Conservation (phyloP, 352 stramenopile species). For the Phytophthora constricta region DNA sequence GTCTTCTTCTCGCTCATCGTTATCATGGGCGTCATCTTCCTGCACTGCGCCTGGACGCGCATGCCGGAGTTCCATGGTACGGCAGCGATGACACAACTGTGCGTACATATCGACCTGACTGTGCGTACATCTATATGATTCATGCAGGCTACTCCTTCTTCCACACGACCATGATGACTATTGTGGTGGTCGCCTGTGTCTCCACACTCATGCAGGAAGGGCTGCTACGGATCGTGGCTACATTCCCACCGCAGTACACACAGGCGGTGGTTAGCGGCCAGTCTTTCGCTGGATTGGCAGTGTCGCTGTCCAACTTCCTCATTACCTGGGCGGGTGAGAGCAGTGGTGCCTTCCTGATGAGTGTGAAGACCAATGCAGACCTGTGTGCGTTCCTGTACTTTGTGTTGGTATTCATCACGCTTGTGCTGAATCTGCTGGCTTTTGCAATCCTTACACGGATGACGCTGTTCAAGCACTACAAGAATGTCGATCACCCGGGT, state of each 20-base stretch:
- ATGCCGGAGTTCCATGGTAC: slow-evolving; percentile 75
- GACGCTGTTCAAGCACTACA: slow-evolving; percentile 74
- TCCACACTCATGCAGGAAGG: slow-evolving; percentile 86
- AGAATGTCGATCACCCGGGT: slow-evolving; percentile 50
- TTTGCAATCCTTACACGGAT: slow-evolving; percentile 69
- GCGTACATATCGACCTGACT: not conserved
- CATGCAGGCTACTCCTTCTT: slow-evolving; percentile 67
- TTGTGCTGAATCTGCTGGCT: slow-evolving; percentile 57
- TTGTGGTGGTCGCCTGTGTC: slow-evolving; percentile 68
- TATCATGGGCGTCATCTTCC: slow-evolving; percentile 75
- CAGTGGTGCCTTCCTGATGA: slow-evolving; percentile 19
- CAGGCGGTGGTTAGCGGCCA: slow-evolving; percentile 82
- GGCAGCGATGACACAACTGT: slow-evolving; percentile 14
- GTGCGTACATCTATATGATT: slow-evolving; percentile 1
- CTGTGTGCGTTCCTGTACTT: slow-evolving; percentile 84
- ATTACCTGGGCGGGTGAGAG: slow-evolving; percentile 58
- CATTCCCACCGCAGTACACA: slow-evolving; percentile 78
- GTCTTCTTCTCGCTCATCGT: slow-evolving; percentile 73
- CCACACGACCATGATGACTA: slow-evolving; percentile 75
- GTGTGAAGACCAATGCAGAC: slow-evolving; percentile 49
- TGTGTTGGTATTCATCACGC: slow-evolving; percentile 70
- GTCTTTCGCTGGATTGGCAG: slow-evolving; percentile 71
- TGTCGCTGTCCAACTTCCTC: slow-evolving; percentile 76
- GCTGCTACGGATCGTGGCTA: slow-evolving; percentile 75
- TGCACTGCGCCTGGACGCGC: slow-evolving; percentile 73